Base-by-base conservation (phyloP, 129 eudicot species). In the Tagetes patula region DNA sequence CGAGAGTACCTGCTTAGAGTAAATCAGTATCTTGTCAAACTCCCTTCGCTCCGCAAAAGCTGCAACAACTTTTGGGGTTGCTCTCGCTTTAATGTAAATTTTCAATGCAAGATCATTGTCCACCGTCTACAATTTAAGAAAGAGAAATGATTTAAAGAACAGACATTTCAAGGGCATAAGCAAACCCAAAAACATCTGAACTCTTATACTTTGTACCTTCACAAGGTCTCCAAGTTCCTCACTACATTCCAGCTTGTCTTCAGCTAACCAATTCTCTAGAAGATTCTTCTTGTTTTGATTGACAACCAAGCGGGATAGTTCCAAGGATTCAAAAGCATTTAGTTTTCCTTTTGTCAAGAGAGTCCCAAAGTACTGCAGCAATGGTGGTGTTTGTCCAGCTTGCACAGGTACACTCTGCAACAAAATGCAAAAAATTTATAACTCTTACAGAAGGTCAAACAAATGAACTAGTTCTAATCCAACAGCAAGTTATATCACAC, bases 161-260 rank as follows among this genome's bases (percentile, higher is more conserved):
- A 43, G 3, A 58, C 63, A 59, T 20, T 55, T 69, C 12, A 30
- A 9, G 20, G 41, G 47, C 27, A 58, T 33, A 42, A 54, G 62
- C 54, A 72, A 72, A 37, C 37, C 1, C 59, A 79, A 52, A 65
- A 65, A 36, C 9, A 55, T 65, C 4, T 41, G 2, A 53, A 43
- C 36, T 3, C 45, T 6, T 43, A 58, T 41, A 54, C 27, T 63
- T 45, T 39, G 64, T 49, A 95, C 99, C 97, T 95, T 95, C 67
- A 95, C 99, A 71, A 95, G 96, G 76, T 95, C 99, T 71, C 99
- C 99, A 77, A 95, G 99, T 77, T 95, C 99, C 84, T 95, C 99
- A 36, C 97, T 95, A 52, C 99, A 95, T 77, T 95, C 99, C 58
- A 95, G 74, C 75, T 95, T 95, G 82, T 95, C 99, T 77, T 95